phyloP scores from a whole-genome alignment of 2,329 filamentous ascomycete species.

The Zymoseptoria brevis region DNA sequence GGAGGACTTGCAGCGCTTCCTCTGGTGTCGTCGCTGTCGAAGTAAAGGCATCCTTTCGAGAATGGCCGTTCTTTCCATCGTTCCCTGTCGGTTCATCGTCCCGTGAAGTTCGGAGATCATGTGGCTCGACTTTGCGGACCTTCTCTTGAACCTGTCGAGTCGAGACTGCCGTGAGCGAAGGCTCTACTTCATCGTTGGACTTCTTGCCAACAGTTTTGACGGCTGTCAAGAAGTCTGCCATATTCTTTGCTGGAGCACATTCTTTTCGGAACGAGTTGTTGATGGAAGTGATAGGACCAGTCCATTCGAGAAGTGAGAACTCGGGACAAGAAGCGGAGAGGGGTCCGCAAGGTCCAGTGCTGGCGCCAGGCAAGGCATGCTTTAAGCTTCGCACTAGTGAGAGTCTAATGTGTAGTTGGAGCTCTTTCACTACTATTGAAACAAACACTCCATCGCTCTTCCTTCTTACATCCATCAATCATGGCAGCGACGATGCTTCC shows the following conservation, averaged over 20 bases:
- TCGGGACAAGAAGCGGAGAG: too few relatives aligned
- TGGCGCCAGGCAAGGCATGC: too few relatives aligned
- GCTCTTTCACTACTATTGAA: not conserved
- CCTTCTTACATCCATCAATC: not conserved
- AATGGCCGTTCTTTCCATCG: too few relatives aligned
- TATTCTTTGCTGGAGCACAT: slow-evolving; percentile 27
- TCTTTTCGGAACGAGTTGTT: not conserved
- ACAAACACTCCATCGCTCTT: not conserved
- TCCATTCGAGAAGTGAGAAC: not conserved
- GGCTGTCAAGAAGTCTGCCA: slow-evolving; percentile 44
- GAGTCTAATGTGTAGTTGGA: not conserved
- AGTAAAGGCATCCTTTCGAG: too few relatives aligned
- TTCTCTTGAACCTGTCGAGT: slow-evolving; percentile 1
- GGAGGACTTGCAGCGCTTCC: slow-evolving; percentile 31
- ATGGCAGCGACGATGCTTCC: slow-evolving; percentile 20
- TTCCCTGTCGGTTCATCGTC: not conserved
- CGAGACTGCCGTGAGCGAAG: slow-evolving; percentile 10
- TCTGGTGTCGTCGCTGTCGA: slow-evolving; percentile 7
- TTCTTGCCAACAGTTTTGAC: slow-evolving; percentile 32
- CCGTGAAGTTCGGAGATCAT: not conserved
- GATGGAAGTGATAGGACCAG: not conserved
- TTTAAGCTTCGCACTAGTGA: too few relatives aligned
- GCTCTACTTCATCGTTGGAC: not conserved
- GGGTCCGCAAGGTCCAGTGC: too few relatives aligned
- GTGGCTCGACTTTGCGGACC: not conserved